Base-by-base conservation (phyloP, 352 stramenopile species). In the Phytopythium sindhum region DNA sequence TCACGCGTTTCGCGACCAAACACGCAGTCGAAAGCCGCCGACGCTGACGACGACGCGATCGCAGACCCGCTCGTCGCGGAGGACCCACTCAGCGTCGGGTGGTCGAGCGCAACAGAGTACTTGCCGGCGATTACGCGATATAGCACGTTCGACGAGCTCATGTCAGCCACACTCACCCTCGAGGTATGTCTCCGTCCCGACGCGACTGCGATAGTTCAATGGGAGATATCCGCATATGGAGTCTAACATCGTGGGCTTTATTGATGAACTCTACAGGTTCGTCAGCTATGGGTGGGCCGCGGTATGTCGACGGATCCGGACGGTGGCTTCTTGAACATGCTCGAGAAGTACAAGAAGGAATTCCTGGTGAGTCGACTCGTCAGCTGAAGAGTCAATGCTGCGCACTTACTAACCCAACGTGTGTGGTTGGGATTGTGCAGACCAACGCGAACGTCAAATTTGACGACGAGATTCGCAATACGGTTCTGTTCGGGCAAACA, bases 71-170 rank as follows among this genome's bases (percentile, higher is more conserved):
- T 91, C 7, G 70, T 91, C 24, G 81, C 84, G 0, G 84, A 96
- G 75, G 88, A 96, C 42, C 88, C 88, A 0, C 79, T 96, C 15
- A 75, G 67, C 17, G 86, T 96, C 19, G 57, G 72, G 31, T 96
- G 88, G 88, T 74, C 86, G 1, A 84, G 81, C 1, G 78, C 78
- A 0, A 78, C 71, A 0, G 88, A 96, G 60, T 77, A 89, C 33
- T 51, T 96, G 9, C 88, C 88, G 6, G 70, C 85, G 11, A 96
- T 96, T 63, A 95, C 85, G 24, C 83, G 88, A 0, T 94, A 95
- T 71, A 93, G 85, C 62, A 96, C 88, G 33, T 96, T 96, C 44
- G 88, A 96, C 75, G 88, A 96, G 70, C 76, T 95, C 57, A 96
- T 96, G 85, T 95, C 86, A 14, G 88, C 88, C 15, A 96, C 88